Evolutionary conservation across 2,329 filamentous ascomycete species (phyloP), one percentile per base, ranked within the genome.

Genomic region (Tothia fuscella): DNA sequence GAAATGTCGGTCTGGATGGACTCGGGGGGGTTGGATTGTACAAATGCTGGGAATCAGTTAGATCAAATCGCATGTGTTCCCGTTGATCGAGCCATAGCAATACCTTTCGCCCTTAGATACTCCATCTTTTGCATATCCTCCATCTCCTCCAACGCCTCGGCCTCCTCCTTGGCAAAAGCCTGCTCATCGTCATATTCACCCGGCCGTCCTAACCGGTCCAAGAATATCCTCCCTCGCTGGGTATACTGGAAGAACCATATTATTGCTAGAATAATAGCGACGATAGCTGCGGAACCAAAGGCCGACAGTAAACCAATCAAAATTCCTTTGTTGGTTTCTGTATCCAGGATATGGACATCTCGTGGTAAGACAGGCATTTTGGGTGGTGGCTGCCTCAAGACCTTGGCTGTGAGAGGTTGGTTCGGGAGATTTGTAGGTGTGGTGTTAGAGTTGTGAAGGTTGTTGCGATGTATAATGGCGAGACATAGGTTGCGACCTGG

Each of bases 151-250:
- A 98, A 66, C 45, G 91, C 91, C 62, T 95, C 87, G 26, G 85
- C 87, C 74, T 98, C 91, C 61, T 96, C 91, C 56, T 84, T 79
- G 49, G 80, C 73, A 66, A 94, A 95, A 9, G 86, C 84, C 65
- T 96, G 89, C 61, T 96, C 91, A 64, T 98, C 91, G 59, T 98
- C 91, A 61, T 87, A 98, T 64, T 96, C 91, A 53, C 91, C 91
- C 1, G 91, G 91, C 46, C 89, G 74, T 34, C 87, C 87, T 60
- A 98, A 81, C 49, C 89, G 80, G 65, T 98, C 91, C 51, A 98
- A 74, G 48, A 96, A 76, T 56, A 98, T 95, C 51, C 89, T 78
- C 32, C 89, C 89, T 38, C 81, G 81, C 42, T 72, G 76, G 28
- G 89, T 95, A 60, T 93, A 93, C 64, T 83, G 78, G 63, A 96